phyloP scores from a whole-genome alignment of 768 basidiomycete species.

The Agaricus bisporus region DNA sequence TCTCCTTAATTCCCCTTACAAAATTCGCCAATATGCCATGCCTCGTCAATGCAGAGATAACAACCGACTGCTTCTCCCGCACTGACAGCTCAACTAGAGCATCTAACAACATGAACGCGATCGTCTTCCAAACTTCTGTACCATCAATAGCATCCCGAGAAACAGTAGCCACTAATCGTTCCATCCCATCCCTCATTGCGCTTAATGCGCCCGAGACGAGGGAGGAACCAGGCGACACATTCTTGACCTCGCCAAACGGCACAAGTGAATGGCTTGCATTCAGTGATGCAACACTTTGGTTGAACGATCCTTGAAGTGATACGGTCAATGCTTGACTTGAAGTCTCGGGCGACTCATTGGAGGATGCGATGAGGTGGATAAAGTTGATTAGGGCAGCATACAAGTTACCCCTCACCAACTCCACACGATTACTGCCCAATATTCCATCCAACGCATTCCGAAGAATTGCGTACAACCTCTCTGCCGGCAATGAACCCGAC shows the following conservation, averaged over 20 bases:
- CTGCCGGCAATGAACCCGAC: constrained; percentile 69
- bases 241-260: constrained; percentile 19
- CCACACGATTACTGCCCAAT: constrained; percentile 68
- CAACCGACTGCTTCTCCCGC: constrained; percentile 58
- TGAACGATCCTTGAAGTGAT: constrained; percentile 31
- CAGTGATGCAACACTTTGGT: constrained; percentile 14
- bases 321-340: constrained; percentile 18
- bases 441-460: constrained; percentile 71
- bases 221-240: constrained; percentile 18
- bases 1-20: constrained; percentile 78
- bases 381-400: constrained; percentile 91
- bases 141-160: constrained; percentile 93
- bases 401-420: constrained; percentile 90
- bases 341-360: constrained; percentile 14
- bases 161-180: constrained; percentile 65
- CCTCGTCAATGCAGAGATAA: constrained; percentile 53
- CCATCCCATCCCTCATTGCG: constrained; percentile 61
- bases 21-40: constrained; percentile 81
- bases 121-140: constrained; percentile 94
- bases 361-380: constrained; percentile 61
- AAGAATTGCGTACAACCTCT: constrained; percentile 71
- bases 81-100: constrained; percentile 70
- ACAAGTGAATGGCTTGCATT: constrained; percentile 32
- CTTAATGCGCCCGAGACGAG: constrained; percentile 60
- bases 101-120: constrained; percentile 88